Conservation (phyloP, 2,329 filamentous ascomycete genomes). For the Fonsecaea monophora region DNA sequence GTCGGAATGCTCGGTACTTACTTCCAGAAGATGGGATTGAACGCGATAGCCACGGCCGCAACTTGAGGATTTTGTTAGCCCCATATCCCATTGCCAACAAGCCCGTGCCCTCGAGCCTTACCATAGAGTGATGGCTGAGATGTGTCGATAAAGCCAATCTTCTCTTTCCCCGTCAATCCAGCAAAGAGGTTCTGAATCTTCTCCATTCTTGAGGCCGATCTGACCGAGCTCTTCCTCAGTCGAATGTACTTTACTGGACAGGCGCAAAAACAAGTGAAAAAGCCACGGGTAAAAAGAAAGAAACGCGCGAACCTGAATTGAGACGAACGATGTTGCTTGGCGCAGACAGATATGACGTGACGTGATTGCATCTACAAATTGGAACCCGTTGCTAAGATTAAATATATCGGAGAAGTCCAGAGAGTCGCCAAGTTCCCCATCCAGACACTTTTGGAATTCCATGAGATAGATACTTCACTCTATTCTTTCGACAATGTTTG, state of each 20-base stretch:
- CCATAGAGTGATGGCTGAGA: slow-evolving; percentile 31
- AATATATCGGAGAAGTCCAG: too few relatives aligned
- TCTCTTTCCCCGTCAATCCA: slow-evolving; percentile 36
- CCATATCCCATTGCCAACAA: background rate
- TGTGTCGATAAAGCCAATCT: slow-evolving; percentile 38
- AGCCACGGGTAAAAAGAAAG: background rate
- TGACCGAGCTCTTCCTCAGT: background rate
- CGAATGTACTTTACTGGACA: background rate
- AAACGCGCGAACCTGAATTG: slow-evolving; percentile 3
- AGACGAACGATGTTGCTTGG: slow-evolving; percentile 3
- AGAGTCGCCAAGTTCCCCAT: background rate
- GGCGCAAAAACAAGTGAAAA: background rate
- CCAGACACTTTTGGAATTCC: background rate
- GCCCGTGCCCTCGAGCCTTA: slow-evolving; percentile 27
- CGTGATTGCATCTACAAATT: background rate
- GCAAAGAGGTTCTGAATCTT: slow-evolving; percentile 38
- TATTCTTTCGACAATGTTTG: background rate
- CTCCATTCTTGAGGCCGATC: slow-evolving; percentile 25
- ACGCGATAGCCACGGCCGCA: slow-evolving; percentile 79
- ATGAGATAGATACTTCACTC: background rate
- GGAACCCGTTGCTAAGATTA: background rate
- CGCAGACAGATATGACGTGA: slow-evolving; percentile 2
- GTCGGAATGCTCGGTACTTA: slow-evolving; percentile 59
- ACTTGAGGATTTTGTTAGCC: slow-evolving; percentile 60
- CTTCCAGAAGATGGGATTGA: slow-evolving; percentile 99